Evolutionary conservation across 228 moss, liverwort and hornwort genomes (phyloP), one percentile per base, ranked within the genome.

Genomic region (Sphagnum magellanicum): DNA sequence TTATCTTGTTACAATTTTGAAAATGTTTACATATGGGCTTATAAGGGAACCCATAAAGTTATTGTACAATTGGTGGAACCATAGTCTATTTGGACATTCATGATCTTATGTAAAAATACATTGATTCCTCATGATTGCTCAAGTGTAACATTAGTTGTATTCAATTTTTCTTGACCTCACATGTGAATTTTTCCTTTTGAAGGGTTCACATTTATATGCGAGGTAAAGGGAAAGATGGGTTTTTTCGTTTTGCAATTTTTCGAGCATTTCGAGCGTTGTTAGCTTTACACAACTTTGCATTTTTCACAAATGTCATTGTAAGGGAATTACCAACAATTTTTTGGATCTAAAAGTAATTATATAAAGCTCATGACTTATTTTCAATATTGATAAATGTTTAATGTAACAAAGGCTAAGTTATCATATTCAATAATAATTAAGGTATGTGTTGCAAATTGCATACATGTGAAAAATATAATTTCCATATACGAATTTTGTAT

Each of bases 281-380:
- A 46, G 72, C 80, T 15, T n/a, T 97, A 47, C 81, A 91, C 0
- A 86, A 88, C 5, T 83, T 88, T 68, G 52, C 65, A 8, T 88
- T 92, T 17, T 78, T 92, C 71, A 90, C 86, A 53, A 91, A 93
- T 81, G 82, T 96, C 52, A 81, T 96, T 50, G 96, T 96, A 86
- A 78, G 78, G 32, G 32, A 12, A 13, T 8, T 68, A 50, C 67
- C 50, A 46, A 32, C 67, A 68, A 13, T 50, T 50, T 53, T 3
- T 59, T 0, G 11, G 51, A 47, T 5, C 4, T 49, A 49, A 6
- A 52, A 11, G 1, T 0, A 16, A 71, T 49, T 50, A 6, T 49
- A 50, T 63, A 32, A 32, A 32, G 2, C 16, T 6, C 49, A n/a
- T 13, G 47, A 16, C 1, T 71, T 51, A 4, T 4, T 62, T 7